Evolutionary conservation across 345 rosid genomes (phyloP).

Genomic region (Limnanthes douglasii): DNA sequence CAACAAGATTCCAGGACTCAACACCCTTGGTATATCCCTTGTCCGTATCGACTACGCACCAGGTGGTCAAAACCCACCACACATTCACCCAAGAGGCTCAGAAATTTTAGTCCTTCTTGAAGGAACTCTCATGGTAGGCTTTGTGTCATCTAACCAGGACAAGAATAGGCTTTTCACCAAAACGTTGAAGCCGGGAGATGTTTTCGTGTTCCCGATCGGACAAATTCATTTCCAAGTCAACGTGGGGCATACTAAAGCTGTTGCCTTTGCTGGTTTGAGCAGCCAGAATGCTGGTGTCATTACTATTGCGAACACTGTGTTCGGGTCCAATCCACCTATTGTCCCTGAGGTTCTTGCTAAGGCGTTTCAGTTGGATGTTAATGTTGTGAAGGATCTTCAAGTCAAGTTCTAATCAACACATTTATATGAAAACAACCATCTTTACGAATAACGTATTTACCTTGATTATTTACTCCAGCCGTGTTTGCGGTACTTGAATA

Average conservation of each 20-base stretch:
- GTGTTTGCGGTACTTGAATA: no score
- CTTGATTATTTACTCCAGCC: no score
- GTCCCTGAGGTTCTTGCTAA: constrained; percentile 10
- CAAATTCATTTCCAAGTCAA: constrained; percentile 25
- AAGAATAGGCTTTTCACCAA: constrained; percentile 12
- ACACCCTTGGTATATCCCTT: constrained; percentile 51
- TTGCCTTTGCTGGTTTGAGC: constrained; percentile 13
- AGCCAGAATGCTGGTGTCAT: no score
- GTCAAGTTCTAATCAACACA: no score
- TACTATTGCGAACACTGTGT: constrained; percentile 12
- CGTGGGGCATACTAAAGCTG: constrained; percentile 12
- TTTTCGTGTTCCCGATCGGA: constrained; percentile 14
- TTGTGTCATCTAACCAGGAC: constrained; percentile 21
- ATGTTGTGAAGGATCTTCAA: no score
- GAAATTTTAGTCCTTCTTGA: constrained; percentile 16
- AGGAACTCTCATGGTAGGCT: constrained; percentile 25
- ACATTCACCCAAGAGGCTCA: constrained; percentile 29
- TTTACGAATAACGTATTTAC: no score
- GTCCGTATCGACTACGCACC: constrained; percentile 55
- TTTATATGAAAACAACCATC: no score
- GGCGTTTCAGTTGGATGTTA: no score
- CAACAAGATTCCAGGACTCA: constrained; percentile 50
- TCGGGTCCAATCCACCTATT: constrained; percentile 12
- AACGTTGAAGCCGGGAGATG: constrained; percentile 10
- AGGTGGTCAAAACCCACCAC: constrained; percentile 61